Conservation (phyloP, 2,329 filamentous ascomycete species). For the Penicillium italicum region DNA sequence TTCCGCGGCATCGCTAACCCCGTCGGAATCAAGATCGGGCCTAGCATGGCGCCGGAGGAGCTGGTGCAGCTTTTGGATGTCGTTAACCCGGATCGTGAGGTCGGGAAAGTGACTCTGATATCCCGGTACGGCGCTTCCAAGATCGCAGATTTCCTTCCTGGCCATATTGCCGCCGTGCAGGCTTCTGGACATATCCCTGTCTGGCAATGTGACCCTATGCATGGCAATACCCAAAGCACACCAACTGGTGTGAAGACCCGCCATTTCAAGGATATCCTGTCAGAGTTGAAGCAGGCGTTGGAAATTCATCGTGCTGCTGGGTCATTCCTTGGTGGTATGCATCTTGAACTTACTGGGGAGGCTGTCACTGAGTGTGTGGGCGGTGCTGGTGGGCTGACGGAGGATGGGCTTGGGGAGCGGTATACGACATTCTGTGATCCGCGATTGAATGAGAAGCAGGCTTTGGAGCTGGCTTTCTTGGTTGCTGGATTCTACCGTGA, state of each 20-base stretch:
- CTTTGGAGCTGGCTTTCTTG: conserved; percentile 88
- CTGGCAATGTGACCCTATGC: conserved; percentile 99
- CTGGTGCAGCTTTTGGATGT: conserved; percentile 75
- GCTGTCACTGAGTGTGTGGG: conserved; percentile 95
- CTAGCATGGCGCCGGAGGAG: conserved; percentile 72
- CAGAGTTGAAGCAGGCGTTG: conserved; percentile 78
- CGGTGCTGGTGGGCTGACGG: conserved; percentile 78
- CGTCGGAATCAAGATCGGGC: conserved; percentile 93
- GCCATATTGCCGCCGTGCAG: conserved; percentile 85
- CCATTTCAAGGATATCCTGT: conserved; percentile 84
- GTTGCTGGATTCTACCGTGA: conserved; percentile 76
- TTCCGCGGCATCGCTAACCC: conserved; percentile 95
- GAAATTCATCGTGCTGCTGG: conserved; percentile 77
- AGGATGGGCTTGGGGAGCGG: conserved; percentile 82
- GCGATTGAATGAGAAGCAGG: conserved; percentile 94
- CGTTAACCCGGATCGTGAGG: conserved; percentile 76
- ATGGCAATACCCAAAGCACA: conserved; percentile 70
- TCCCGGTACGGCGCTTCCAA: conserved; percentile 85
- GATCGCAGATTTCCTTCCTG: conserved; percentile 70
- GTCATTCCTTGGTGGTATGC: conserved; percentile 87
- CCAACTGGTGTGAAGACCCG: conserved; percentile 83
- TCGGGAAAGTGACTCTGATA: conserved; percentile 93
- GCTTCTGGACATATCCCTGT: conserved; percentile 72
- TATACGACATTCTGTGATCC: conserved; percentile 98
- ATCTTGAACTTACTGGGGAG: conserved; percentile 92